Conservation (phyloP, 495 filamentous ascomycete genomes). For the Penicillium canariense region DNA sequence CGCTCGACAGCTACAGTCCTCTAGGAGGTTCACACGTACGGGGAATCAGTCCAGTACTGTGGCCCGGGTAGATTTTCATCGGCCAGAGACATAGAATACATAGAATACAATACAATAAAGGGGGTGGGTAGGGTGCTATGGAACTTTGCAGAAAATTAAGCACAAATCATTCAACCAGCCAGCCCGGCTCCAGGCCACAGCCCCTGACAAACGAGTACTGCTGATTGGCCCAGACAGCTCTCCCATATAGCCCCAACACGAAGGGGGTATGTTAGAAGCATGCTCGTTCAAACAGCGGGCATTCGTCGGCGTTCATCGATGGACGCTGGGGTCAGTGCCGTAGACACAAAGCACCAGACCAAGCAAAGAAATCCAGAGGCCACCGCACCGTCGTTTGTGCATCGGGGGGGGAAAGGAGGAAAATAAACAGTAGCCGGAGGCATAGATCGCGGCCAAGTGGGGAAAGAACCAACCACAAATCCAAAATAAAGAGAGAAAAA, state of each 20-base stretch:
- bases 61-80: not conserved
- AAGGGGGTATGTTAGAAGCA: not conserved
- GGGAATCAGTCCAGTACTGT: not conserved
- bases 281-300: not conserved
- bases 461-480: slow-evolving; percentile 9
- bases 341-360: not conserved
- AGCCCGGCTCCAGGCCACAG: not conserved
- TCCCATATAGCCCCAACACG: not conserved
- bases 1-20: too few relatives aligned
- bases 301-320: not conserved
- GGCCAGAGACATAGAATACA: not conserved
- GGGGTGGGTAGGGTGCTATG: not conserved
- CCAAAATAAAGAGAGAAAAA: slow-evolving; percentile 10
- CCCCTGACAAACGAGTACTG: not conserved
- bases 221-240: not conserved
- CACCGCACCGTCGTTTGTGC: not conserved
- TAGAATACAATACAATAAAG: not conserved
- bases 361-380: not conserved
- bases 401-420: slow-evolving; percentile 4
- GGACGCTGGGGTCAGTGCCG: not conserved
- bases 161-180: not conserved
- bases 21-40: not conserved
- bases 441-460: not conserved
- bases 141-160: not conserved
- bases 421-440: slow-evolving; percentile 12